phyloP scores from a whole-genome alignment of 495 filamentous ascomycete species.

The Aspergillus cavernicola region DNA sequence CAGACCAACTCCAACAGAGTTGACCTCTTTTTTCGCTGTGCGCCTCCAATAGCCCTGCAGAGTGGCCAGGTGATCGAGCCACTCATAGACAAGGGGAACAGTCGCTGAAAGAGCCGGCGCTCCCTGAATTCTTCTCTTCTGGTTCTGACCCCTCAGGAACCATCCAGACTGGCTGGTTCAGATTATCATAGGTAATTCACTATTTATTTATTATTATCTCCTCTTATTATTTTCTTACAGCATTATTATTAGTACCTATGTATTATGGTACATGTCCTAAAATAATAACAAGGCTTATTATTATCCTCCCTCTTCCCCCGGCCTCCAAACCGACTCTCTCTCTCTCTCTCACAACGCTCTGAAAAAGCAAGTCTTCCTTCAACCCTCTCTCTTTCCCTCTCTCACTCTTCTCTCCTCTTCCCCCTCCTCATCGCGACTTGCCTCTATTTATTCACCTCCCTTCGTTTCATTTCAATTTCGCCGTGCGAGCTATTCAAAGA shows the following conservation, averaged over 20 bases:
- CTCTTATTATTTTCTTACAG: constrained; percentile 13
- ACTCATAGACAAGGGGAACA: neutral
- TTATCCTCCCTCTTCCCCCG: constrained; percentile 13
- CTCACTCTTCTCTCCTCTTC: constrained; percentile 5
- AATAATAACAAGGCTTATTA: constrained; percentile 17
- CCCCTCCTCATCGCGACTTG: constrained; percentile 16
- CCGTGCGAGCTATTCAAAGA: constrained; percentile 39
- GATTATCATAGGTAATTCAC: constrained; percentile 14
- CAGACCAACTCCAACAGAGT: too few relatives aligned
- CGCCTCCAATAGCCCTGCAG: constrained; percentile 7
- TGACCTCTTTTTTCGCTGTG: neutral
- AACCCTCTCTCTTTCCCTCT: neutral
- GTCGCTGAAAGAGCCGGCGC: constrained; percentile 9
- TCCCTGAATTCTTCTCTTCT: constrained; percentile 22
- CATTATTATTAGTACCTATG: constrained; percentile 17
- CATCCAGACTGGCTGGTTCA: constrained; percentile 9
- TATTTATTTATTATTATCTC: constrained; percentile 17
- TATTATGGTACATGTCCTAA: constrained; percentile 1
- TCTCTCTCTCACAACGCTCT: constrained; percentile 14
- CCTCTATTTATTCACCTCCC: constrained; percentile 23
- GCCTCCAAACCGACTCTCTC: constrained; percentile 11
- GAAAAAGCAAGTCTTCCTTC: constrained; percentile 19
- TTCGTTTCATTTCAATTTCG: constrained; percentile 38
- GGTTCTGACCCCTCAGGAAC: constrained; percentile 16
- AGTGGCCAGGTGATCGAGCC: constrained; percentile 6